Evolutionary conservation across 1,284 basidiomycete genomes (phyloP), one percentile per base, ranked within the genome.

Genomic region (Ceratobasidium papillatum): DNA sequence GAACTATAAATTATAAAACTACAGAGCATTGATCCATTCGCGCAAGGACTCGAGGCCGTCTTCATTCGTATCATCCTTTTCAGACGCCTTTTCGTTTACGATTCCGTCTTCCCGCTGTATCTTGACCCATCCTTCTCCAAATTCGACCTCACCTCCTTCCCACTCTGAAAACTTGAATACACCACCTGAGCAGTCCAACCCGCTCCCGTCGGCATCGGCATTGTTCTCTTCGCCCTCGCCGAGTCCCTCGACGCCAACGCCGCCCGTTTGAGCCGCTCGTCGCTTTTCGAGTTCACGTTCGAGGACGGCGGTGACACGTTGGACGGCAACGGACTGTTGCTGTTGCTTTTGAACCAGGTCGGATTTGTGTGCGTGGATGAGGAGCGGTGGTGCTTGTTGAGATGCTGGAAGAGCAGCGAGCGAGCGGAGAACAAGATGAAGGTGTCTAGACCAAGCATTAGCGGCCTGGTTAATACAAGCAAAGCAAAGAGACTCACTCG

Each of bases 201-300:
- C 91, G 58, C 88, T 90, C 81, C 89, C 81, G 51, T 89, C 89
- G 75, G 87, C 88, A 32, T 47, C 45, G 19, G 45, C 19, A 47
- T 19, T n/a, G 9, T 86, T 89, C 74, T 91, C 64, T 22, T 58
- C 66, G 25, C 41, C 43, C 11, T 76, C 87, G 1, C 91, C 92
- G 3, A 94, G 81, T 43, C 88, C 87, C 79, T 93, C 93, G 9
- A 94, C 84, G 7, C 87, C 88, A 9, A 93, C 86, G 8, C 89
- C 89, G 22, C 86, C 87, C 2, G 85, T 84, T 76, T 91, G 87
- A 0, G 90, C 87, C 2, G 82, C 82, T 62, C 89, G 84, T 43
- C 93, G 86, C 80, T 91, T 93, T 80, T 93, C 91, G 14, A 94
- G 85, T 79, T 94, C 92, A 61, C 92, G 88, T 79, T 94, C 93